A percentile compares a stretch with the other conserved stretches of the same genome.
Evolutionary conservation across 2,329 filamentous ascomycete genomes (phyloP).

Genomic region (Aureobasidium sp.): DNA sequence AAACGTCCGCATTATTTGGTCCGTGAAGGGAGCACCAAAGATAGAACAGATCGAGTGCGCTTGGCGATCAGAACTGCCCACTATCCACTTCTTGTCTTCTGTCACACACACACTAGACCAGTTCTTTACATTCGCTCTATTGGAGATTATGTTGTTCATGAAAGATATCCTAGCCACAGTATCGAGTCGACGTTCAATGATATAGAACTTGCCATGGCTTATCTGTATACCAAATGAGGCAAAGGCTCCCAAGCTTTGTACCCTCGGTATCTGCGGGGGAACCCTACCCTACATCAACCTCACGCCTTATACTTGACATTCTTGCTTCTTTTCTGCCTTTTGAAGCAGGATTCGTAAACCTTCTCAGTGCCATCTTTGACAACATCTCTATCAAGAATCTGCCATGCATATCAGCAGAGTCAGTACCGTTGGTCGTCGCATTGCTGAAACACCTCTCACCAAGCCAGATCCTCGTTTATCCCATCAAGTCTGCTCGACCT

Average conservation of each 20-base stretch:
- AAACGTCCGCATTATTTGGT: neutral
- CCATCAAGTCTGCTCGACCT: slow-evolving; percentile 41
- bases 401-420: slow-evolving; percentile 31
- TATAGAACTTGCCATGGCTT: neutral
- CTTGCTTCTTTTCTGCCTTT: neutral
- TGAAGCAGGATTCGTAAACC: slow-evolving; percentile 4
- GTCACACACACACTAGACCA: neutral
- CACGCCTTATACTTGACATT: neutral
- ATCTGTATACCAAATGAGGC: neutral
- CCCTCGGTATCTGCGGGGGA: neutral
- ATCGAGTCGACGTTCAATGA: neutral
- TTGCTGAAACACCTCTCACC: slow-evolving; percentile 1
- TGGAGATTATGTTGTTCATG: neutral
- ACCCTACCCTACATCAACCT: neutral
- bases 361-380: neutral
- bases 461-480: slow-evolving; percentile 38
- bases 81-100: neutral
- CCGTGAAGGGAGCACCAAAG: neutral
- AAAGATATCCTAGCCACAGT: neutral
- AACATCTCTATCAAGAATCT: neutral
- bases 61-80: neutral
- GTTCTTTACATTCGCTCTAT: neutral
- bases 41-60: neutral
- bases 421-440: slow-evolving; percentile 13
- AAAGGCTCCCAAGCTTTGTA: slow-evolving; percentile 7